phyloP scores from a whole-genome alignment of 331 rosid genomes.

The Dryas integrifolia region DNA sequence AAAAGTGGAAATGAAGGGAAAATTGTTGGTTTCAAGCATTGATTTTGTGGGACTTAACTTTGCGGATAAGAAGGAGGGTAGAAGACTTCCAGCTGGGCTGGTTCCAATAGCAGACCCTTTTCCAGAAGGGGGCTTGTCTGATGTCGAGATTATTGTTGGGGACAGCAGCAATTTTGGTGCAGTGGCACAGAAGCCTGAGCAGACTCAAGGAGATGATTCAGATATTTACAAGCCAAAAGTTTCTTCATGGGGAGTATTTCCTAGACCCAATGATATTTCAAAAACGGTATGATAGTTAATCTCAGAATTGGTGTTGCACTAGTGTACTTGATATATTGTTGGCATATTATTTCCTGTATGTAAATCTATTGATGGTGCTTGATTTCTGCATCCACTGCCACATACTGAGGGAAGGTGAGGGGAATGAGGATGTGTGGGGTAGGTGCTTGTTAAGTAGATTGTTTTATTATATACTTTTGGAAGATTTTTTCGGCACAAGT shows the following conservation, averaged over 20 bases:
- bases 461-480: neutral
- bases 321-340: neutral
- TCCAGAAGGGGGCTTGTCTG: conserved; percentile 45
- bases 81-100: conserved; percentile 75
- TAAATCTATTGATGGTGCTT: neutral
- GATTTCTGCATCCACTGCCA: neutral
- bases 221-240: conserved; percentile 81
- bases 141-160: conserved; percentile 82
- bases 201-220: conserved; percentile 40
- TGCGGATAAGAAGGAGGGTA: conserved; percentile 70
- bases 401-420: neutral
- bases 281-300: conserved; percentile 53
- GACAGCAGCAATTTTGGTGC: conserved; percentile 51
- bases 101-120: conserved; percentile 66
- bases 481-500: neutral
- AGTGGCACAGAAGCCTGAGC: conserved; percentile 32
- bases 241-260: conserved; percentile 95
- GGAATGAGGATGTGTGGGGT: neutral
- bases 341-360: neutral
- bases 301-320: conserved; percentile 10
- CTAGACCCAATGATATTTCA: conserved; percentile 80
- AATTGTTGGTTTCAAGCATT: conserved; percentile 61
- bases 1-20: conserved; percentile 41
- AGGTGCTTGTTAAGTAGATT: neutral
- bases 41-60: conserved; percentile 84